Evolutionary conservation across 2,329 filamentous ascomycete species (phyloP).

Genomic region (Rutstroemia sp.): DNA sequence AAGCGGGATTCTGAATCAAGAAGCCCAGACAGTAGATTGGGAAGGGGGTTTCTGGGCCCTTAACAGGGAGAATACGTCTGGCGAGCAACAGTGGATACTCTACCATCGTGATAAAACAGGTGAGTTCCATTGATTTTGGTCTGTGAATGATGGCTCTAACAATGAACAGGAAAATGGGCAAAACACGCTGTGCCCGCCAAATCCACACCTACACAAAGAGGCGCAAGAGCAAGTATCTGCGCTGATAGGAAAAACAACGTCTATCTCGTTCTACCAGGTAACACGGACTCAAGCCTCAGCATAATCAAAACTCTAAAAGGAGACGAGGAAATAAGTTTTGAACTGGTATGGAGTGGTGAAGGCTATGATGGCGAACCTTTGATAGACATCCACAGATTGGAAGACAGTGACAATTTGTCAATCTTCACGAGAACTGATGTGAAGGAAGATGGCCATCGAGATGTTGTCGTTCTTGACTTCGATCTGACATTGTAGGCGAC

Average conservation of each 20-base stretch:
- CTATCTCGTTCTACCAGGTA: conserved; percentile 20
- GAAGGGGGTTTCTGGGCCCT: conserved; percentile 21
- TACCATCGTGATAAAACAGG: conserved; percentile 17
- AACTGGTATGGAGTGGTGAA: conserved; percentile 15
- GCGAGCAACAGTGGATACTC: conserved; percentile 18
- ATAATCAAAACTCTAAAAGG: conserved; percentile 12
- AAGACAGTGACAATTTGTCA: conserved; percentile 17
- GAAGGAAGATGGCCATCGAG: conserved; percentile 3
- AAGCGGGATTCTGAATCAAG: conserved; percentile 23
- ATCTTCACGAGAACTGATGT: conserved; percentile 19
- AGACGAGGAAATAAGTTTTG: conserved; percentile 8
- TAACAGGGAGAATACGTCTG: conserved; percentile 16
- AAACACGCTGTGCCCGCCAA: conserved; percentile 9
- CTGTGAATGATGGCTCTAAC: background rate
- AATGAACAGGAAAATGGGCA: conserved; percentile 16
- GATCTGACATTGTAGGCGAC: background rate
- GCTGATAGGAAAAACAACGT: conserved; percentile 14
- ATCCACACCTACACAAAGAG: conserved; percentile 18
- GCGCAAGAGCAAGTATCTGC: conserved; percentile 18
- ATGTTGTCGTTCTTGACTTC: conserved; percentile 21
- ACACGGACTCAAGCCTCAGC: conserved; percentile 18
- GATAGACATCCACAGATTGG: conserved; percentile 18
- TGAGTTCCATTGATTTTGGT: background rate
- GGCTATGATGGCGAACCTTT: conserved; percentile 24
- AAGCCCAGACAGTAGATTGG: conserved; percentile 19